A percentile compares a stretch with the other conserved stretches of the same genome.
These are phyloP conservation scores for Aspergillus brunneoviolaceus DNA, from an alignment of 2,329 filamentous ascomycete genomes.

Conservation along the genomic window DNA sequence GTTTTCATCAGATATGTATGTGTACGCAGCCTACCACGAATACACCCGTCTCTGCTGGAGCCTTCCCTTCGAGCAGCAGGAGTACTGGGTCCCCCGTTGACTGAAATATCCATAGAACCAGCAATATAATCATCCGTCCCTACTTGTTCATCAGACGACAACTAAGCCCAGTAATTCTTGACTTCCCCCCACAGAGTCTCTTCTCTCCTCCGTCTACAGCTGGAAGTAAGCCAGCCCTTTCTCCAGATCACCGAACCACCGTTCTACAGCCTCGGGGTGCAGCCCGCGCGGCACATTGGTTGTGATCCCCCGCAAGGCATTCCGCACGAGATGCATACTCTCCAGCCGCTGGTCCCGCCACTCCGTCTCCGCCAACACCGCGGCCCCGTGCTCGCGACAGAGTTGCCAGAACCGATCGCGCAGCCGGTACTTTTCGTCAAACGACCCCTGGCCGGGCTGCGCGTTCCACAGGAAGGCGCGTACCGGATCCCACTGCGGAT, in stretches of 20 bases:
- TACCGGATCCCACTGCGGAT: not conserved
- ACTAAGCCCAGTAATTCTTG: too few relatives aligned
- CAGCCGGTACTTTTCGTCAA: not conserved
- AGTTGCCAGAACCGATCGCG: not conserved
- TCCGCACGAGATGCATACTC: not conserved
- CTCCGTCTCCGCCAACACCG: not conserved
- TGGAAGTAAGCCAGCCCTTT: not conserved
- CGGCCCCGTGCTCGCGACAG: not conserved
- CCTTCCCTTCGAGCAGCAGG: too few relatives aligned
- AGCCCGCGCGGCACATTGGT: not conserved
- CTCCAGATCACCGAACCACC: not conserved
- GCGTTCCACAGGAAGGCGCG: not conserved
- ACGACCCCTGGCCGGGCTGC: not conserved
- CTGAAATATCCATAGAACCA: too few relatives aligned
- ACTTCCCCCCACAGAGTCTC: too few relatives aligned
- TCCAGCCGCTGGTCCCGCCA: not conserved
- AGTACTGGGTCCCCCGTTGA: too few relatives aligned
- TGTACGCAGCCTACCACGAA: too few relatives aligned
- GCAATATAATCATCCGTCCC: too few relatives aligned
- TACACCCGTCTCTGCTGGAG: too few relatives aligned
- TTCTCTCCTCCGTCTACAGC: not conserved
- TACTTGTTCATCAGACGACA: too few relatives aligned
- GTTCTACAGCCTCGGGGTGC: not conserved
- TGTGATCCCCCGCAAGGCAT: not conserved
- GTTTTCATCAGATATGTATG: too few relatives aligned